Conservation (phyloP, 2,329 filamentous ascomycete genomes). For the Nothophoma quercina region DNA sequence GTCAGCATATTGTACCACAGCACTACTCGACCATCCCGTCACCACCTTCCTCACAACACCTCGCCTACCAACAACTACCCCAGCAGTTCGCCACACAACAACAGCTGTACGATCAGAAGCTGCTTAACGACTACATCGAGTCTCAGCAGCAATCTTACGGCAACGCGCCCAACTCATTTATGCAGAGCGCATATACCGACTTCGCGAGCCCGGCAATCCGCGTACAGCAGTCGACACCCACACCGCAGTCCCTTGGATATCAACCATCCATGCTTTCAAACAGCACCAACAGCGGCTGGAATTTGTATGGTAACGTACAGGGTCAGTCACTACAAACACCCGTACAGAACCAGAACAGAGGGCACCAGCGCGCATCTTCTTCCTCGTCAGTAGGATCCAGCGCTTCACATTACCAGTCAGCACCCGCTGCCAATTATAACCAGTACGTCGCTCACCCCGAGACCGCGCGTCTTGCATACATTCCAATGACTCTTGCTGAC, state of each 20-base stretch:
- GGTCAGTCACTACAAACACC: slow-evolving; percentile 45
- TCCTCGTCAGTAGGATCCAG: slow-evolving; percentile 51
- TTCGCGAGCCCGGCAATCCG: slow-evolving; percentile 49
- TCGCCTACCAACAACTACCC: slow-evolving; percentile 38
- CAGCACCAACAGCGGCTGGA: slow-evolving; percentile 43
- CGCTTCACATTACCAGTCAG: slow-evolving; percentile 44
- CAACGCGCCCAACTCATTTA: slow-evolving; percentile 38
- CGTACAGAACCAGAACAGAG: slow-evolving; percentile 35
- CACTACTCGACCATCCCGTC: slow-evolving; percentile 37
- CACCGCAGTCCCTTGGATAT: slow-evolving; percentile 41
- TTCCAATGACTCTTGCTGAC: slow-evolving; percentile 39
- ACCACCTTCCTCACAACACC: slow-evolving; percentile 40
- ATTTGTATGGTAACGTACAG: slow-evolving; percentile 41
- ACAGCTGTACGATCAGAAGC: slow-evolving; percentile 42
- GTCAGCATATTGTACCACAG: slow-evolving; percentile 44
- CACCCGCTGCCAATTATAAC: slow-evolving; percentile 41
- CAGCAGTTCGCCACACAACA: slow-evolving; percentile 37
- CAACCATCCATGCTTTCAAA: slow-evolving; percentile 43
- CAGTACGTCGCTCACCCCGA: slow-evolving; percentile 57
- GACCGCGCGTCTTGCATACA: neutral
- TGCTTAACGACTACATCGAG: slow-evolving; percentile 49
- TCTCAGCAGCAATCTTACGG: slow-evolving; percentile 43
- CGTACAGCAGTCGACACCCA: slow-evolving; percentile 52
- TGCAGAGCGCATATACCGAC: slow-evolving; percentile 43
- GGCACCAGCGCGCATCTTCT: slow-evolving; percentile 50